phyloP scores from a whole-genome alignment of 257 asterid species.

The Solanum sejunctum region DNA sequence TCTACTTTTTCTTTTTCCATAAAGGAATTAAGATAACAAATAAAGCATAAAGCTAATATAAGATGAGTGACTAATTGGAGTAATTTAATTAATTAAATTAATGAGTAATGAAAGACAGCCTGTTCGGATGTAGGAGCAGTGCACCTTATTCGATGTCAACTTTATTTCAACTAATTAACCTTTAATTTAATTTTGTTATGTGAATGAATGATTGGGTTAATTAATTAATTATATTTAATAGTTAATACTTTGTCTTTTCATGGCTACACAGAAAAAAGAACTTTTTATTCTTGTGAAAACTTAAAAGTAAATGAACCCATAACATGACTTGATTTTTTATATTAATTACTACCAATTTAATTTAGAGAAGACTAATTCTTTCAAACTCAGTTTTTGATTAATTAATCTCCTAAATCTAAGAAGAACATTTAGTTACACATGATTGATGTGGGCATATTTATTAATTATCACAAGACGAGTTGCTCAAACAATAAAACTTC shows the following conservation, averaged over 20 bases:
- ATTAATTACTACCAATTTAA: not conserved
- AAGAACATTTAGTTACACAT: not conserved
- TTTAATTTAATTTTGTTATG: not conserved
- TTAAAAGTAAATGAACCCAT: not conserved
- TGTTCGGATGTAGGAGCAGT: conserved; percentile 21
- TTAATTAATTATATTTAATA: not conserved
- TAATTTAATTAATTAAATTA: not conserved
- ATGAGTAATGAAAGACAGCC: conserved; percentile 36
- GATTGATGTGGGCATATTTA: not conserved
- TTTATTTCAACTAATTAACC: not conserved
- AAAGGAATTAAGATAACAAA: not conserved
- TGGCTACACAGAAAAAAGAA: not conserved
- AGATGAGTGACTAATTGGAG: not conserved
- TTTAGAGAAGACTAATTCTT: not conserved
- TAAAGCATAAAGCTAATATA: not conserved
- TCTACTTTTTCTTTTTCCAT: not conserved
- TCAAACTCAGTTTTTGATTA: not conserved
- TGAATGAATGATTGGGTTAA: not conserved
- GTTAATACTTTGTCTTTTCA: not conserved
- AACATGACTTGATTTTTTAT: not conserved
- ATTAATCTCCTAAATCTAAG: not conserved
- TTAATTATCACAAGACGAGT: no score
- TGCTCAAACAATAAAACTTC: no score
- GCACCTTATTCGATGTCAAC: conserved; percentile 9
- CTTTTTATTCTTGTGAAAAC: not conserved